Conservation (phyloP, 495 filamentous ascomycete genomes). For the Talaromyces proteolyticus region DNA sequence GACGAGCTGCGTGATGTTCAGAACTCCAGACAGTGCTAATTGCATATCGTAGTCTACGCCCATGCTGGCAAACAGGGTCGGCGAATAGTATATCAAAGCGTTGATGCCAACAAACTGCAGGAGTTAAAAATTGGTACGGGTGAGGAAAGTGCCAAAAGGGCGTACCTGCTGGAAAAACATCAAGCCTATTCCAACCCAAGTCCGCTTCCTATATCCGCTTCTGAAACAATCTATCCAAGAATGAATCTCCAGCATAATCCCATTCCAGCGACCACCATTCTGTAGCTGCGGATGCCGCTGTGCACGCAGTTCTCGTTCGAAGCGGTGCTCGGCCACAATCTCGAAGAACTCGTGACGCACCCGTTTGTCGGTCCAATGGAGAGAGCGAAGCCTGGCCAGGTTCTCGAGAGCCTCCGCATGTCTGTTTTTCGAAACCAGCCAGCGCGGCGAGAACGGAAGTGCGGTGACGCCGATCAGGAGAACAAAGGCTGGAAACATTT, state of each 20-base stretch:
- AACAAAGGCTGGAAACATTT: conserved; percentile 43
- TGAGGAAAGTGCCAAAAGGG: conserved; percentile 10
- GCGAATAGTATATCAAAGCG: conserved; percentile 50
- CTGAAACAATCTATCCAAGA: conserved; percentile 44
- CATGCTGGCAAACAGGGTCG: conserved; percentile 52
- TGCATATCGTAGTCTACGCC: conserved; percentile 50
- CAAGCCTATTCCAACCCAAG: conserved; percentile 45
- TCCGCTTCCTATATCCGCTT: conserved; percentile 47
- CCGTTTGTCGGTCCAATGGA: conserved; percentile 33
- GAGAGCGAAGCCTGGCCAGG: conserved; percentile 36
- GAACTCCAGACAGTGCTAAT: conserved; percentile 52
- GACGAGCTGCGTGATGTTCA: conserved; percentile 49
- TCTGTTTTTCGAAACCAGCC: conserved; percentile 42
- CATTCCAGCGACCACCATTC: conserved; percentile 19
- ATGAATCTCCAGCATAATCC: conserved; percentile 33
- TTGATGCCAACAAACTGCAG: conserved; percentile 44
- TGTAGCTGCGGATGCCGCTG: conserved; percentile 42
- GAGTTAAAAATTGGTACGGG: conserved; percentile 2
- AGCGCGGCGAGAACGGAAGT: conserved; percentile 49
- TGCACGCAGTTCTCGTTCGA: conserved; percentile 39
- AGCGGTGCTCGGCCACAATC: conserved; percentile 43
- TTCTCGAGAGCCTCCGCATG: conserved; percentile 41
- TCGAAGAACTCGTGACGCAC: conserved; percentile 45
- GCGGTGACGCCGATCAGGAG: conserved; percentile 36
- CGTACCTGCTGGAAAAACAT: conserved; percentile 51